Evolutionary conservation across 139 green algal species (phyloP), one percentile per base, ranked within the genome.

Genomic region (Pleodorina starrii): DNA sequence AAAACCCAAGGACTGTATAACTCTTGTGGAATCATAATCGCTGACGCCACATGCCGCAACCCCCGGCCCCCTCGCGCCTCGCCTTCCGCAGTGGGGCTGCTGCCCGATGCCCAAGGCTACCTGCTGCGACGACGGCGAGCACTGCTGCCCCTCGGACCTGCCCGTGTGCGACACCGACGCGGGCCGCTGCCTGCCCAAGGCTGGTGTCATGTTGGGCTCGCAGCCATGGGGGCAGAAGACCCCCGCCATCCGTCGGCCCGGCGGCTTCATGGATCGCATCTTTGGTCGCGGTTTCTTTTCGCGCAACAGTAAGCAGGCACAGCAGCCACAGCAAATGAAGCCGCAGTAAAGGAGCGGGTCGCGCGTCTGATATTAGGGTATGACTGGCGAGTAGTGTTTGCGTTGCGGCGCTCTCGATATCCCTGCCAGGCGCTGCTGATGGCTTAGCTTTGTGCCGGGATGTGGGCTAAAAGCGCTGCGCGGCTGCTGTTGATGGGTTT

Each of bases 41-140:
- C n/a, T n/a, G n/a, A n/a, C n/a, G n/a, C n/a, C n/a, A n/a, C n/a
- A n/a, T n/a, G n/a, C n/a, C n/a, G n/a, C n/a, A n/a, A n/a, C n/a
- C n/a, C n/a, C n/a, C n/a, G n/a, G n/a, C n/a, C n/a, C n/a, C n/a
- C n/a, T n/a, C n/a, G n/a, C n/a, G n/a, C n/a, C 50, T 60, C 14
- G 17, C 14, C 50, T 60, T 17, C 50, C 19, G 59, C 82, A 93
- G 76, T 99, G 95, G 95, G 97, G 96, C 51, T 99, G 97, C 95
- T 99, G 97, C 95, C 97, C 98, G 35, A 94, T 99, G 76, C 86
- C 85, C 11, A 54, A 96, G 35, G 97, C 97, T n/a, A 96, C 94
- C 7, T 99, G 97, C 96, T 99, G 97, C 90, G 92, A 97, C 11
- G 97, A 99, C 93, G 92, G 98, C 48, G 76, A 95, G 89, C 97